Percentiles rank a stretch among this genome's conserved stretches.
phyloP scores from a whole-genome alignment of 73 alveolate genomes.

The Effrenium voratum region DNA sequence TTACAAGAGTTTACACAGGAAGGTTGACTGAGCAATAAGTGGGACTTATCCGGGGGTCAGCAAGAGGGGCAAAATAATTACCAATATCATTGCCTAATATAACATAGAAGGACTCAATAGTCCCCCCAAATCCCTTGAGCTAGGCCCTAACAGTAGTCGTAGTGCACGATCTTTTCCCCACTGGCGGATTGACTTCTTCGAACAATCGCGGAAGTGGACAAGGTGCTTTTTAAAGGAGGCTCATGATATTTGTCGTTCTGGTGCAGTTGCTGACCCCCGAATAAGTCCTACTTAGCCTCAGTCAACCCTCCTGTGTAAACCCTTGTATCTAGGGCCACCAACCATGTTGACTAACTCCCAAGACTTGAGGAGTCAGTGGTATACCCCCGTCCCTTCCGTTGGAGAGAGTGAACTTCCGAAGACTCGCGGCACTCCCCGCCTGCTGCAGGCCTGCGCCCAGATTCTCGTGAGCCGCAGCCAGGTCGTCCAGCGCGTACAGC shows the following conservation, averaged over 20 bases:
- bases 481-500: constrained; percentile 71
- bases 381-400: background rate
- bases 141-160: too few species aligned
- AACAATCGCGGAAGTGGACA: too few species aligned
- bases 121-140: too few species aligned
- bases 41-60: background rate
- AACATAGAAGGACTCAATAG: background rate
- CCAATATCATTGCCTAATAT: background rate
- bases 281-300: background rate
- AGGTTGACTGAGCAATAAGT: background rate
- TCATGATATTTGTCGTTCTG: background rate
- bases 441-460: constrained; percentile 64
- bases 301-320: background rate
- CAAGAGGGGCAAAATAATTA: background rate
- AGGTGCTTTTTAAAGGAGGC: too few species aligned
- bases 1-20: background rate
- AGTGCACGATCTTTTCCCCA: too few species aligned
- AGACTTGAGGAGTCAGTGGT: too few species aligned
- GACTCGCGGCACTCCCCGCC: background rate
- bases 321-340: too few species aligned
- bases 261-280: background rate
- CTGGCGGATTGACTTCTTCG: too few species aligned
- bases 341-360: too few species aligned
- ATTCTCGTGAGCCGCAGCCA: constrained; percentile 80
- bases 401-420: background rate